phyloP scores from a whole-genome alignment of 1,139 yeast genomes.

The Geotrichum citri-aurantii region DNA sequence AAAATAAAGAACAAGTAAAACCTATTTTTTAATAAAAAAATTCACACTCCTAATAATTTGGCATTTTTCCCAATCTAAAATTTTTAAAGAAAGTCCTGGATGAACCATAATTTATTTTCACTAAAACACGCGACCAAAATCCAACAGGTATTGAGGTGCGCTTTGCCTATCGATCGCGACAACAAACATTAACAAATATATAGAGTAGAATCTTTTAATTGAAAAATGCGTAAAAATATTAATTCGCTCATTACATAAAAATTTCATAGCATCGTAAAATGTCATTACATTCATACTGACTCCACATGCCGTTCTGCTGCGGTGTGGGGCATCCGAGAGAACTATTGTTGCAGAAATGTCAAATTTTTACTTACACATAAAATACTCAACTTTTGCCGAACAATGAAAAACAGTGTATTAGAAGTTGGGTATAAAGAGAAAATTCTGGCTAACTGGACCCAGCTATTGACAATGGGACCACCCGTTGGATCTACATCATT shows the following conservation, averaged over 20 bases:
- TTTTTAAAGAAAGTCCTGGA: not conserved
- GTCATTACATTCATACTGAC: not conserved
- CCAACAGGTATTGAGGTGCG: too few relatives aligned
- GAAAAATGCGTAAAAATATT: not conserved
- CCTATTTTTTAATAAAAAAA: too few relatives aligned
- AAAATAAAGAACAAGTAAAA: too few relatives aligned
- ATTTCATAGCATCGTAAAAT: not conserved
- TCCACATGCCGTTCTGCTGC: not conserved
- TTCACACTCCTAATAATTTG: too few relatives aligned
- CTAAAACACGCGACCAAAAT: too few relatives aligned
- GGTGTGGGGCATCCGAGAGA: too few relatives aligned
- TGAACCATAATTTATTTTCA: not conserved
- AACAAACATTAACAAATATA: not conserved
- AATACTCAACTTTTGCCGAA: too few relatives aligned
- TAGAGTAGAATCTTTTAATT: not conserved
- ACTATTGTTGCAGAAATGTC: too few relatives aligned
- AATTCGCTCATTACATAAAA: not conserved
- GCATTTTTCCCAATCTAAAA: not conserved
- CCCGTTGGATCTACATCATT: not conserved
- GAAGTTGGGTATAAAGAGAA: too few relatives aligned
- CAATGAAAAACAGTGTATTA: too few relatives aligned
- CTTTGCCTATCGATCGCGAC: too few relatives aligned
- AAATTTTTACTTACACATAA: too few relatives aligned
- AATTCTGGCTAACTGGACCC: not conserved
- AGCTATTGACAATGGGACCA: not conserved